Evolutionary conservation across 495 filamentous ascomycete species (phyloP), one percentile per base, ranked within the genome.

Genomic region (Elaphomyces granulatus): DNA sequence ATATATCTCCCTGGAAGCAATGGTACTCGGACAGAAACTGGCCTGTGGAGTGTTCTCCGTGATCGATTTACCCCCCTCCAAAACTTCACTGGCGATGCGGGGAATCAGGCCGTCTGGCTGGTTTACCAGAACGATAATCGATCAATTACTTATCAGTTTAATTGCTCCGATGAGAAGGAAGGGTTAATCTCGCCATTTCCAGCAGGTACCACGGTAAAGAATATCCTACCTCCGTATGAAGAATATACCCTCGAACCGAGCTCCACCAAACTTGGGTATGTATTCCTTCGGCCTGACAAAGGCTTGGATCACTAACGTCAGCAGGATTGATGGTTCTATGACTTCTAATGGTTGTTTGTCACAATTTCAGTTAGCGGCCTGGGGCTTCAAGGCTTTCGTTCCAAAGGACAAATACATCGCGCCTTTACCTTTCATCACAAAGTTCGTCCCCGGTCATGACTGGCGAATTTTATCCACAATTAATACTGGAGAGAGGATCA

Each of bases 91-190:
- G 54, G 47, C 10, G 37, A 49, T 31, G 63, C 58, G 6, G n/a
- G n/a, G n/a, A 74, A 78, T 20, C 64, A 72, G 37, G 59, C 66
- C 0, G 61, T 81, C 3, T 83, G 79, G 79, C 50, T 83, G n/a
- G 61, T 83, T 2, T 82, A 79, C 47, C 66, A 72, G 26, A 83
- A 83, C 48, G 63, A 64, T 26, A 71, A 75, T 46, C 52, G 56
- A 10, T 63, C 63, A 1, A 66, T 64, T 12, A 65, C 57, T 1
- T 82, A 78, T 50, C 53, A 58, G 1, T 81, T 80, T 41, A 63
- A 79, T 41, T 81, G 79, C 53, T 55, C 40, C 36, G 54, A 71
- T 47, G 54, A 14, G 40, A 32, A 55, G 9, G 44, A 48, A 3
- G 70, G 71, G 1, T 60, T 81, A 34, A 56, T 81, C 37, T 58